These are phyloP conservation scores for Penicillium manginii DNA, from an alignment of 495 filamentous ascomycete species.

Conservation along the genomic window DNA sequence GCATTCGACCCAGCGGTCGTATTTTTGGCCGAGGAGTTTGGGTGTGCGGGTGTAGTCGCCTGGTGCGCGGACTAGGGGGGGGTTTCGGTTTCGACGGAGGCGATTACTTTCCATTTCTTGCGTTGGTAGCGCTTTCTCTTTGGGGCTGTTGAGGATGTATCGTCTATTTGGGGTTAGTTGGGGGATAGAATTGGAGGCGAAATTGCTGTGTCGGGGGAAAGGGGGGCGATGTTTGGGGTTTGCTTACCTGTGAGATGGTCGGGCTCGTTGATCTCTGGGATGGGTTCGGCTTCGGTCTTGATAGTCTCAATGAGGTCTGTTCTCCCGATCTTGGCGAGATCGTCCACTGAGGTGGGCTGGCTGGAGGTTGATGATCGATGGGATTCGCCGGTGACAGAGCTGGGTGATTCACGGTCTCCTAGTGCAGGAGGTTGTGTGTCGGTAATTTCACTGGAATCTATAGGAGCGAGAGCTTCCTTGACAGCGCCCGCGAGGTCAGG, in stretches of 20 bases:
- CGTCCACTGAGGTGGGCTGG: slow-evolving; percentile 42
- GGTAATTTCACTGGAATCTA: slow-evolving; percentile 8
- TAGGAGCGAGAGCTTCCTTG: not conserved
- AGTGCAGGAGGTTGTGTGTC: slow-evolving; percentile 10
- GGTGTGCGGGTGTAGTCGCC: slow-evolving; percentile 81
- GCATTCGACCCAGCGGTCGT: slow-evolving; percentile 84
- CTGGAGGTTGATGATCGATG: slow-evolving; percentile 44
- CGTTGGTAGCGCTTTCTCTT: slow-evolving; percentile 24
- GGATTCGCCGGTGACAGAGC: slow-evolving; percentile 39
- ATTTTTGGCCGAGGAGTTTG: slow-evolving; percentile 69
- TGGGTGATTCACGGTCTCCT: slow-evolving; percentile 36
- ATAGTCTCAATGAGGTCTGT: not conserved
- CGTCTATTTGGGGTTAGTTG: no score
- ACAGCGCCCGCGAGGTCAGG: not conserved
- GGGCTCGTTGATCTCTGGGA: slow-evolving; percentile 10
- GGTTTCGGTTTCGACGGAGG: slow-evolving; percentile 49
- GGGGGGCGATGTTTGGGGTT: slow-evolving; percentile 8
- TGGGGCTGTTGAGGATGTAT: slow-evolving; percentile 19
- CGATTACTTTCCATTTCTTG: slow-evolving; percentile 39
- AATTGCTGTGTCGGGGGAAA: slow-evolving; percentile 10
- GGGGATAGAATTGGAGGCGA: no score
- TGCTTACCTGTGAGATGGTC: slow-evolving; percentile 15
- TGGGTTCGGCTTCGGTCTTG: not conserved
- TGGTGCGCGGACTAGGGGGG: slow-evolving; percentile 56
- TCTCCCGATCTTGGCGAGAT: slow-evolving; percentile 34